phyloP scores from a whole-genome alignment of 768 basidiomycete genomes.

The Boletus subparvulus region DNA sequence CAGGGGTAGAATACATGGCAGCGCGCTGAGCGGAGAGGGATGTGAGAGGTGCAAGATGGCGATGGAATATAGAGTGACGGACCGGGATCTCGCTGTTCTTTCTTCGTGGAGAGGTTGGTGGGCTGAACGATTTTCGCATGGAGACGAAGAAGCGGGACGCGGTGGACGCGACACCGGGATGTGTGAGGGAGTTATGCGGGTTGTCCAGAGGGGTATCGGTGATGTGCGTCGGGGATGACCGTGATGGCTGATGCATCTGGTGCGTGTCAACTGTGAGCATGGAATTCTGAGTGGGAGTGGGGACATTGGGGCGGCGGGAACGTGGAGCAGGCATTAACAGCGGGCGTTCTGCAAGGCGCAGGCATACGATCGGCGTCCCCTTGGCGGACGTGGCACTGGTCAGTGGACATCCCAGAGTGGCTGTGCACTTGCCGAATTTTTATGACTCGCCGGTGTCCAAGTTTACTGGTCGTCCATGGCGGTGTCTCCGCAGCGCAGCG shows the following conservation, averaged over 20 bases:
- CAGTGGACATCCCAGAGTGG: neutral
- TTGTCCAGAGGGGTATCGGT: neutral
- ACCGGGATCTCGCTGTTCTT: conserved; percentile 20
- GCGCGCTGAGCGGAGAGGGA: conserved; percentile 20
- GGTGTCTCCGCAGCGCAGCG: neutral
- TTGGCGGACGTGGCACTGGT: neutral
- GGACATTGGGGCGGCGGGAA: neutral
- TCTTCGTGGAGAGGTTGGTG: conserved; percentile 20
- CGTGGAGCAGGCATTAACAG: neutral
- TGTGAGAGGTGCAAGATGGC: conserved; percentile 6
- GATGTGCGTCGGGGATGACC: conserved; percentile 13
- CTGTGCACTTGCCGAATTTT: conserved; percentile 3
- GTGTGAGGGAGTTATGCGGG: neutral
- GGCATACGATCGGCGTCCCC: conserved; percentile 11
- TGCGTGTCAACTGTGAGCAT: neutral
- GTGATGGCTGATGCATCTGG: conserved; percentile 19
- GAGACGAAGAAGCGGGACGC: conserved; percentile 33
- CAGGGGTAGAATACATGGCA: conserved; percentile 44
- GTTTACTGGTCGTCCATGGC: no score
- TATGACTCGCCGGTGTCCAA: neutral
- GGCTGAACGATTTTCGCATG: conserved; percentile 30
- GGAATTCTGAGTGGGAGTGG: neutral
- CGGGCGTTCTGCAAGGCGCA: neutral
- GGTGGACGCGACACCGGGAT: conserved; percentile 15
- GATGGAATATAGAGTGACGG: conserved; percentile 5